Base-by-base conservation (phyloP, 208 protist genomes). In the Leishmania braziliensis region DNA sequence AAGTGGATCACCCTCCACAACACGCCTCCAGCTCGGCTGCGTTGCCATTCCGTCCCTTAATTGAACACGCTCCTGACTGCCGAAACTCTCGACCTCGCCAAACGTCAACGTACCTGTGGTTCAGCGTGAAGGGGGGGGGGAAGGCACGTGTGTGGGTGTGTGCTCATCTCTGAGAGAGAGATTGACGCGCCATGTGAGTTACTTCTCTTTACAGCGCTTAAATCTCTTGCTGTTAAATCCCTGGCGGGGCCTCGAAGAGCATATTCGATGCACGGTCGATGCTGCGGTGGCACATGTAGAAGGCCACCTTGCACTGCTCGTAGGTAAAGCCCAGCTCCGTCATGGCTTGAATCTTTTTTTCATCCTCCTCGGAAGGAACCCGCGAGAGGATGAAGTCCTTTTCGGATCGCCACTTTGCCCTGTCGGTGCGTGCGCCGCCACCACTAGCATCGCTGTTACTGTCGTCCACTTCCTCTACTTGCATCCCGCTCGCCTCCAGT, bases 191-290 rank as follows among this genome's bases (percentile, higher is more conserved):
- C 29, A 68, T 26, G 62, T 16, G 9, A 51, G 26, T 26, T n/a
- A 14, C 69, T 26, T 6, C 26, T 29, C 39, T 23, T 20, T 73
- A 29, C 9, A 2, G 6, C 23, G n/a, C 69, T 2, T 36, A 5
- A 73, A 26, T 78, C 10, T n/a, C 29, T 56, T 58, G 60, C 20
- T 23, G 20, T 53, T 89, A 97, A 50, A 97, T 20, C 74, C 93
- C 75, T 36, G 95, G 95, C n/a, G 95, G 92, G 36, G 89, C 86
- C 82, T 97, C 95, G 88, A 97, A 97, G 36, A 97, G 79, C 83
- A 95, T 83, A 79, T 97, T 96, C 18, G 95, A 93, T 20, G 95
- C 92, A 18, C 95, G 86, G 33, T 97, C 92, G 10, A 97, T 78
- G 78, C 92, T 95, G 62, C 95, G 90, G 68, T 89, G 89, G 77